phyloP scores from a whole-genome alignment of 1,284 basidiomycete species.

The Erythrobasidium hasegawianum region DNA sequence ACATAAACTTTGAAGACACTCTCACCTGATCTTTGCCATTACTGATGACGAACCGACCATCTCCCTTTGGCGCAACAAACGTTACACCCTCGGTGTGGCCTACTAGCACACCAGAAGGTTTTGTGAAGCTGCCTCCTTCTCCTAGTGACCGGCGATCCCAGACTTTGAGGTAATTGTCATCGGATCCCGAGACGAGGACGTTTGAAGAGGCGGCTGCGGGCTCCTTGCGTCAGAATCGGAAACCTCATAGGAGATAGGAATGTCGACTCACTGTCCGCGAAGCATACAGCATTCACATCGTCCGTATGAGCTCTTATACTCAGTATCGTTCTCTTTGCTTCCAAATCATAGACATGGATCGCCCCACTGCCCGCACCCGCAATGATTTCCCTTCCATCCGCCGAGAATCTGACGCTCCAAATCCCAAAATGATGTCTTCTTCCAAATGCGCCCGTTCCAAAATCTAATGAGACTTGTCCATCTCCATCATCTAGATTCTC shows the following conservation, averaged over 20 bases:
- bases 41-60: constrained; percentile 92
- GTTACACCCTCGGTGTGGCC: constrained; percentile 95
- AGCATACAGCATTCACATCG: constrained; percentile 75
- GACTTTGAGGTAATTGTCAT: constrained; percentile 90
- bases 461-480: constrained; percentile 22
- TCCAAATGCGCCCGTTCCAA: constrained; percentile 13
- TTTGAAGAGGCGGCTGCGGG: constrained; percentile 90
- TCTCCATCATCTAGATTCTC: constrained; percentile 36
- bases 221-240: no score
- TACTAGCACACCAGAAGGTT: constrained; percentile 84
- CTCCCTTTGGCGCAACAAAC: constrained; percentile 56
- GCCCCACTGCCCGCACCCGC: constrained; percentile 59
- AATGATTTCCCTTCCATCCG: constrained; percentile 86
- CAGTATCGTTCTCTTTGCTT: constrained; percentile 71
- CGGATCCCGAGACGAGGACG: constrained; percentile 86
- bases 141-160: constrained; percentile 88
- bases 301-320: constrained; percentile 78
- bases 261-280: constrained; percentile 37
- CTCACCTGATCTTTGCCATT: constrained; percentile 93
- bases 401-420: constrained; percentile 91
- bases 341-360: constrained; percentile 86
- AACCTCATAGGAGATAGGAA: neutral
- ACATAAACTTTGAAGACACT: neutral
- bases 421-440: constrained; percentile 54
- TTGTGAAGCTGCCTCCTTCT: constrained; percentile 57